Base-by-base conservation (phyloP, 179 eudicot genomes). In the Silene coronaria region DNA sequence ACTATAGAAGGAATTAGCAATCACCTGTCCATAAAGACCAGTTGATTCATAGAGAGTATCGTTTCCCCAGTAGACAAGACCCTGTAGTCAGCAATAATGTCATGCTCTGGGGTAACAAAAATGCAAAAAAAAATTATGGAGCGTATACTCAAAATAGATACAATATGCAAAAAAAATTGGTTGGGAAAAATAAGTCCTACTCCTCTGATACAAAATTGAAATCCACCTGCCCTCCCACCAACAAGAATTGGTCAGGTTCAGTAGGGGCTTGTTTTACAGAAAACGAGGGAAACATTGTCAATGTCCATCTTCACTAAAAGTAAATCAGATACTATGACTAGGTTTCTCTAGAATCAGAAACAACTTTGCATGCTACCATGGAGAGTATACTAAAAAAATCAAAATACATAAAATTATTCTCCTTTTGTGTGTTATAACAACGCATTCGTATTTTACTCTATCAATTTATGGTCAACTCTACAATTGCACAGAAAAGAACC, bases 21-120 rank as follows among this genome's bases (percentile, higher is more conserved):
- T 84, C 77, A 92, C 99, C 82, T 75, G 80, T 51, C 90, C 89
- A 68, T 89, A 42, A 51, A 92, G 91, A 72, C 99, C 99, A 67
- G 95, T 92, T 60, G 97, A 95, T 79, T 92, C 99, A 79, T 86
- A 89, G 3, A 95, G 84, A 30, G 93, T 87, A 79, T 95, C 89
- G 74, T 92, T 91, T 75, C 89, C 95, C 76, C 84, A 88, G 71
- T 91, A 95, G 16, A 91, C 75, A 84, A 95, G 96, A 79, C 99
- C 99, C 99, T 95, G 90, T 55, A 86, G 85, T 57, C 26, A 83
- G 67, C 34, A 78, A 28, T 61, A 60, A 22, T 10, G 72, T 84
- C 76, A 79, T 22, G 55, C 74, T 22, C 63, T 21, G 27, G 62
- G 1, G 2, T 63, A n/a, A 21, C 76, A 60, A 24, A 69, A 42